Evolutionary conservation across 495 filamentous ascomycete genomes (phyloP).

Genomic region (Letharia lupina): DNA sequence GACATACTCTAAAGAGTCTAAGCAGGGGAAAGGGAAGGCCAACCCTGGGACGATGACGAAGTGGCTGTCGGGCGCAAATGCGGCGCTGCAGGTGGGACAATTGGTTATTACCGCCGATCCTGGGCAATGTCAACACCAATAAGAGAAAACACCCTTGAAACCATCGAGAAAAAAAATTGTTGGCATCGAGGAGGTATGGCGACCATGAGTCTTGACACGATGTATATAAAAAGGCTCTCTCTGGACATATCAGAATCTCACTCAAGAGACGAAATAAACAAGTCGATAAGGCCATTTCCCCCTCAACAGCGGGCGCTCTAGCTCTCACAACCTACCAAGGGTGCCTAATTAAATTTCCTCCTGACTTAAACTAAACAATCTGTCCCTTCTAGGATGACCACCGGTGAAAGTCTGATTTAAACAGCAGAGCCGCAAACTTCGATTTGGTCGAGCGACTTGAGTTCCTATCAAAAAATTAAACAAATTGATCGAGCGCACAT

Average conservation of each 20-base stretch:
- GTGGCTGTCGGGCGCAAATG: not conserved
- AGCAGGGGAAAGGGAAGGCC: not conserved
- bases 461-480: too few species aligned
- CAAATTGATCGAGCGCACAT: not conserved
- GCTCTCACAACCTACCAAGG: not conserved
- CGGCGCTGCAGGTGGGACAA: slow-evolving; percentile 1
- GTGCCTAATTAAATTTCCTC: too few species aligned
- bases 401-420: not conserved
- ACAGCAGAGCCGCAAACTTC: not conserved
- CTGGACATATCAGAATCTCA: not conserved
- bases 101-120: not conserved
- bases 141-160: not conserved
- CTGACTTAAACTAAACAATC: not conserved
- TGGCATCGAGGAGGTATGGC: too few species aligned
- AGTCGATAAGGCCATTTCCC: too few species aligned
- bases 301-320: not conserved
- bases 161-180: too few species aligned
- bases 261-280: too few species aligned
- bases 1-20: not conserved
- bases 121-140: not conserved
- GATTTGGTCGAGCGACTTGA: too few species aligned
- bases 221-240: not conserved
- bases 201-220: not conserved
- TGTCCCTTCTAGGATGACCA: not conserved
- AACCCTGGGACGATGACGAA: not conserved